Conservation (phyloP, 2,329 filamentous ascomycete genomes). For the Aspergillus sp. region DNA sequence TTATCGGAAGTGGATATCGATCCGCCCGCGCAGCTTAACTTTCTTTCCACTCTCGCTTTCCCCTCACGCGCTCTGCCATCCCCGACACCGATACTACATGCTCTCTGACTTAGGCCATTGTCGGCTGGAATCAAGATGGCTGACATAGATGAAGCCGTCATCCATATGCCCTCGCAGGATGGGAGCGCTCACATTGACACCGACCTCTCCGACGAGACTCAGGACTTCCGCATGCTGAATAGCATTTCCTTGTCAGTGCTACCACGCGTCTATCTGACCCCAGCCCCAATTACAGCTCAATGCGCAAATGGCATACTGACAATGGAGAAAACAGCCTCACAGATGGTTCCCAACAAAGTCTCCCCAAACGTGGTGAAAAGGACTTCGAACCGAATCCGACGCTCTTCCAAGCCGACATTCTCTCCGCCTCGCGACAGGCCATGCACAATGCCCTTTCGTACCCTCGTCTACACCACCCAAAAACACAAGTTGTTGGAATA, state of each 20-base stretch:
- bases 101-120: not conserved
- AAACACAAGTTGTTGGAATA: constrained; percentile 67
- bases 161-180: constrained; percentile 34
- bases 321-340: constrained; percentile 28
- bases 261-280: not conserved
- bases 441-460: constrained; percentile 86
- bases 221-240: constrained; percentile 79
- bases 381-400: constrained; percentile 96
- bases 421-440: constrained; percentile 78
- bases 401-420: constrained; percentile 71
- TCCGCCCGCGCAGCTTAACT: constrained; percentile 4
- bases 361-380: constrained; percentile 91
- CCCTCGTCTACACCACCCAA: constrained; percentile 71
- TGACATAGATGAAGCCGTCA: constrained; percentile 47
- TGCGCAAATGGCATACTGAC: constrained; percentile 3
- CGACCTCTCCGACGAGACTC: constrained; percentile 74
- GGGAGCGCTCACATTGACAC: constrained; percentile 52
- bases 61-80: constrained; percentile 1
- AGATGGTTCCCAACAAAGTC: constrained; percentile 44
- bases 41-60: not conserved
- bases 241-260: constrained; percentile 53
- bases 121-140: constrained; percentile 36
- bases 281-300: not conserved
- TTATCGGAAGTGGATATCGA: constrained; percentile 11
- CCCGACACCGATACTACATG: not conserved